phyloP scores from a whole-genome alignment of 2,329 filamentous ascomycete species.

The Botrytis cinerea region DNA sequence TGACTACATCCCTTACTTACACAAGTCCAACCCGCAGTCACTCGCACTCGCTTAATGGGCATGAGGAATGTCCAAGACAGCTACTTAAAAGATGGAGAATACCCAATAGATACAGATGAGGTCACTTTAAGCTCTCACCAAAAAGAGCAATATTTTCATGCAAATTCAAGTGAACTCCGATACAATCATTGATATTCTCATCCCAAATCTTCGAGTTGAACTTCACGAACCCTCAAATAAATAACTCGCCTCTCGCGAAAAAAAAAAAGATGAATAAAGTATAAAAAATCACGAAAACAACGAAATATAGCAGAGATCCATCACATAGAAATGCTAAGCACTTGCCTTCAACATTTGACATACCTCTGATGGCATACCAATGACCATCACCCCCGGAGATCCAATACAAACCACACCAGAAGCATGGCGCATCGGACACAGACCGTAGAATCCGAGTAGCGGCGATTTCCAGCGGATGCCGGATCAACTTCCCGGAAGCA shows the following conservation, averaged over 20 bases:
- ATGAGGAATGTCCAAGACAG: not conserved
- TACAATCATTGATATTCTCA: not conserved
- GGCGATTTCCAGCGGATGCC: not conserved
- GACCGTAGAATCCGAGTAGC: not conserved
- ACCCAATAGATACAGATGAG: not conserved
- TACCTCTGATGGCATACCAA: not conserved
- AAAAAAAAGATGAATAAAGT: accelerated
- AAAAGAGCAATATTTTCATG: not conserved
- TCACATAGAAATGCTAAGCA: not conserved
- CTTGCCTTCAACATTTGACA: not conserved
- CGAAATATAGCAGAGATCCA: not conserved
- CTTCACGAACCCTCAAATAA: not conserved
- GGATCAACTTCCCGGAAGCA: not conserved
- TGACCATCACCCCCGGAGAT: not conserved
- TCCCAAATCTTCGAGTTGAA: not conserved
- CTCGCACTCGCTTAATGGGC: not conserved
- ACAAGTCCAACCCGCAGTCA: not conserved
- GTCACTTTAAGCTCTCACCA: not conserved
- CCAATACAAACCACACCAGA: not conserved
- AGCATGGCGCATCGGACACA: not conserved
- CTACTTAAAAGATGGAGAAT: not conserved
- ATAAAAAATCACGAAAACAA: not conserved
- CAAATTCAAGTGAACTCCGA: not conserved
- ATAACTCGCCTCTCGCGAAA: not conserved
- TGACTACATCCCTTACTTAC: not conserved